Percentiles rank a stretch among this genome's conserved stretches.
Conservation (phyloP, 2,329 filamentous ascomycete genomes). For the Fusarium citri region DNA sequence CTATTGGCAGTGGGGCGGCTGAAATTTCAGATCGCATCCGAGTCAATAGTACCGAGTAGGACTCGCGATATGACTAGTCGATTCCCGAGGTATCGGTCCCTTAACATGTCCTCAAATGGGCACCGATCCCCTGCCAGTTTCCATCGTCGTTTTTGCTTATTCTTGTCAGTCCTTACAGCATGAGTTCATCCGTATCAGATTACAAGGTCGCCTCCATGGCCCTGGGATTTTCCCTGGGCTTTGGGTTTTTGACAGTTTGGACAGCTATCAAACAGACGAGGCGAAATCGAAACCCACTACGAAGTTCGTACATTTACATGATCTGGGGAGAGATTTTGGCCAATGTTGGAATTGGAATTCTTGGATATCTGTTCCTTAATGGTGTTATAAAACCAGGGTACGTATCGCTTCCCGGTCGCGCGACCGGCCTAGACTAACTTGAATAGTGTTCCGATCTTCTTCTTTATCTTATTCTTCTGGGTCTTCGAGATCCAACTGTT, state of each 20-base stretch:
- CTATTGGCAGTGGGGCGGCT: not conserved
- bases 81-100: not conserved
- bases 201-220: conserved; percentile 48
- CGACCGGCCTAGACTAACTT: not conserved
- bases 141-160: not conserved
- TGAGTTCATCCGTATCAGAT: not conserved
- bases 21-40: not conserved
- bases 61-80: not conserved
- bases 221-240: conserved; percentile 54
- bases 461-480: conserved; percentile 56
- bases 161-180: not conserved
- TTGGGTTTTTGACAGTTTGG: conserved; percentile 55
- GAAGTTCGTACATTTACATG: conserved; percentile 58
- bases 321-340: conserved; percentile 59
- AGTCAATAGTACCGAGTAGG: not conserved
- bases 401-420: not conserved
- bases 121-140: not conserved
- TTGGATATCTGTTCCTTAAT: conserved; percentile 56
- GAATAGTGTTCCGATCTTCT: conserved; percentile 48
- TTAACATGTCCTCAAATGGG: not conserved
- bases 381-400: conserved; percentile 50
- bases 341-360: conserved; percentile 53
- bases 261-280: conserved; percentile 56
- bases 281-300: conserved; percentile 50
- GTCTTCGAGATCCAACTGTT: conserved; percentile 61